Evolutionary conservation across 768 basidiomycete species (phyloP).

Genomic region (Boletus tomentosulus): DNA sequence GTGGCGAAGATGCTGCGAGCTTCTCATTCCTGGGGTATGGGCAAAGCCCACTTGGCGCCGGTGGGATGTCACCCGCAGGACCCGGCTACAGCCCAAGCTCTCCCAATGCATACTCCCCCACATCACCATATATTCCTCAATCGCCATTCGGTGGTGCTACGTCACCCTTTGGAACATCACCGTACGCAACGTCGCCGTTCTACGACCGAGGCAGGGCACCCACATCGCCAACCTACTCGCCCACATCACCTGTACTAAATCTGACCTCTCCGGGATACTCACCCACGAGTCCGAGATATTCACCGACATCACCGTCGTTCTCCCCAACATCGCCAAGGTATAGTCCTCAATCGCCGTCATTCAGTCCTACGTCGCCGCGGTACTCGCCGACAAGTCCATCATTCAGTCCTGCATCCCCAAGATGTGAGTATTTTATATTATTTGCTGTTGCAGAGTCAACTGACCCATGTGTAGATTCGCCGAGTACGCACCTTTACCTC

Average conservation of each 20-base stretch:
- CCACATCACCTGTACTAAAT: constrained; percentile 80
- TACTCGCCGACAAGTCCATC: constrained; percentile 90
- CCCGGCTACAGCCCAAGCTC: constrained; percentile 90
- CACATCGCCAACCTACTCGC: constrained; percentile 84
- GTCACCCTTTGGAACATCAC: constrained; percentile 77
- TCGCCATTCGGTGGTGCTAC: constrained; percentile 81
- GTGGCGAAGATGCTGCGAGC: constrained; percentile 75
- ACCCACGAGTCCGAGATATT: constrained; percentile 75
- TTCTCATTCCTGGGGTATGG: constrained; percentile 74
- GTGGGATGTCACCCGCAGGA: constrained; percentile 84
- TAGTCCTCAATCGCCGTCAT: constrained; percentile 87
- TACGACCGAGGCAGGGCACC: constrained; percentile 60
- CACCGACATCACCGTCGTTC: constrained; percentile 79
- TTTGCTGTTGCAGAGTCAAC: background rate
- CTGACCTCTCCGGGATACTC: constrained; percentile 73
- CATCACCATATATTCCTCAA: constrained; percentile 84
- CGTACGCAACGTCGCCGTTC: constrained; percentile 83
- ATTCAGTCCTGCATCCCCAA: constrained; percentile 88
- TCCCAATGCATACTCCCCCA: constrained; percentile 84
- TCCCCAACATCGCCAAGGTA: constrained; percentile 83
- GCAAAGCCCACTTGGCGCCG: constrained; percentile 81
- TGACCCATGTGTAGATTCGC: constrained; percentile 54
- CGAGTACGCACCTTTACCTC: constrained; percentile 51
- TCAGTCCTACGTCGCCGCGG: constrained; percentile 84
- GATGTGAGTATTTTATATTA: constrained; percentile 51